Base-by-base conservation (phyloP, 176 grass and related monocot species). In the Oryza meridionalis region DNA sequence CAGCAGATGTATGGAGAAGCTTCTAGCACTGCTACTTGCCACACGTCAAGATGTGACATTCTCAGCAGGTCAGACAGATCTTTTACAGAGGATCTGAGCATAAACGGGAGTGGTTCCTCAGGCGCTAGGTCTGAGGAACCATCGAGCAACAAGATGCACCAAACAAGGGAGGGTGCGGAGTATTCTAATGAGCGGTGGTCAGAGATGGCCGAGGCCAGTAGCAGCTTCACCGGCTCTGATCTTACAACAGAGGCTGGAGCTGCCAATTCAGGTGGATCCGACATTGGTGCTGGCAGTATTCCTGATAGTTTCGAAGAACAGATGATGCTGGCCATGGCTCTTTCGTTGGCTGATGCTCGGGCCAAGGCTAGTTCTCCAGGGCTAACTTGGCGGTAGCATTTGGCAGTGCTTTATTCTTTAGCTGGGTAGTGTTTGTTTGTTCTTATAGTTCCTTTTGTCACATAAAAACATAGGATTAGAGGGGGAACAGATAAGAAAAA, bases 251-350 rank as follows among this genome's bases (percentile, higher is more conserved):
- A 92, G 65, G 70, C 81, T 29, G 79, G 67, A 53, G 75, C 68
- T 64, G 51, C 55, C 55, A 82, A 53, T 77, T 85, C 86, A 19
- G 69, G 80, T 66, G 84, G 64, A 66, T 73, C 80, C 0, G 78
- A 35, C 70, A 33, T 84, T 44, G 43, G 42, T 89, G 64, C 86
- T 7, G 84, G 51, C 40, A 29, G 78, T 50, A 26, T 98, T 75
- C 95, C 96, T 4, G 96, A 98, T 71, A 90, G 80, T 86, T 98
- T 95, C 6, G 96, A 98, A 69, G 96, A 98, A 71, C 91, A 98
- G 77, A 93, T 98, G 96, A 95, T 91, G 91, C 76, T 98, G 14
- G 96, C 91, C 53, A 93, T 93, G 85, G 91, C 91, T 2, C 79
- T 98, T 75, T 95, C 96, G 6, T 82, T 98, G 73, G 93, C 72